Conservation (phyloP, 331 rosid genomes). For the Malus hybrid region DNA sequence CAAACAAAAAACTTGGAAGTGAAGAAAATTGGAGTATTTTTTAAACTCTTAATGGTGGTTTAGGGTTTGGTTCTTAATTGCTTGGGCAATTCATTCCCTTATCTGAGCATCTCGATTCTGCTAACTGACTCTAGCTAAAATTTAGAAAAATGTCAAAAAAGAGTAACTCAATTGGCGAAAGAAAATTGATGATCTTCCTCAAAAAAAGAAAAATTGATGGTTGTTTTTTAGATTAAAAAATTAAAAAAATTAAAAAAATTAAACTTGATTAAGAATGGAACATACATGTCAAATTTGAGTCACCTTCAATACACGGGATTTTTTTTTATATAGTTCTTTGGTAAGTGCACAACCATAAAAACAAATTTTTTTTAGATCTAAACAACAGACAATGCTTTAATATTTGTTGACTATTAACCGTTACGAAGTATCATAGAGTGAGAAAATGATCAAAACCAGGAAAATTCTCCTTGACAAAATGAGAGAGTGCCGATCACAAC, state of each 20-base stretch:
- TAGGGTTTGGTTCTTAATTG: neutral
- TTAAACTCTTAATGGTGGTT: neutral
- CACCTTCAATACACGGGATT: neutral
- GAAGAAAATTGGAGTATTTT: neutral
- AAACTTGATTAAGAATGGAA: neutral
- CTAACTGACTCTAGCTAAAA: neutral
- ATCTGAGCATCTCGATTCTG: neutral
- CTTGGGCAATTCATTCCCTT: neutral
- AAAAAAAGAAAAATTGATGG: neutral
- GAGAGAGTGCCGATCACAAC: neutral
- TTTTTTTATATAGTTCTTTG: too few species aligned
- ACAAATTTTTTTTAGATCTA: too few species aligned
- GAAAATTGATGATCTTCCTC: neutral
- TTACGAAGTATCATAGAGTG: neutral
- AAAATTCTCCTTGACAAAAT: neutral
- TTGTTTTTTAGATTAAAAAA: neutral
- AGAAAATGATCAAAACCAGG: neutral
- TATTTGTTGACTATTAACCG: neutral
- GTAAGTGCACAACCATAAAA: too few species aligned
- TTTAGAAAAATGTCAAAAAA: neutral
- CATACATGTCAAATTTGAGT: neutral
- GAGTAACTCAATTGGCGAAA: neutral
- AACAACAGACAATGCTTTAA: neutral
- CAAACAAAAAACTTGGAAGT: neutral
- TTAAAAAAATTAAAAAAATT: too few species aligned